Conservation (phyloP, 257 asterid genomes). For the Plantago ovata region DNA sequence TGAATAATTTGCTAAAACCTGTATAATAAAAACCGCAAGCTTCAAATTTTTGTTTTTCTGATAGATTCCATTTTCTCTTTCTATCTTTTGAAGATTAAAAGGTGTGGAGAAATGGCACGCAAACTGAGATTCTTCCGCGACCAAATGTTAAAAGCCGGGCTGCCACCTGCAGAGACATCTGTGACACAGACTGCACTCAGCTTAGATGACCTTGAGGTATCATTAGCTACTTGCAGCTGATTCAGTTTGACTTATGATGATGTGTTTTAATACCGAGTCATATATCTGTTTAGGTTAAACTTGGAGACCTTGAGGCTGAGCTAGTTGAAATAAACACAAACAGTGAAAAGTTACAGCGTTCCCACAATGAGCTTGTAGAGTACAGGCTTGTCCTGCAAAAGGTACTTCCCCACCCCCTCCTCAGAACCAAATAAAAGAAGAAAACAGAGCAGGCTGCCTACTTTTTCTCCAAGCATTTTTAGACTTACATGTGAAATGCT, state of each 20-base stretch:
- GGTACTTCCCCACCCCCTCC: conserved; percentile 28
- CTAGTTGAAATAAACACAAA: conserved; percentile 60
- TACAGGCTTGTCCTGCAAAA: conserved; percentile 58
- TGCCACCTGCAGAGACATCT: conserved; percentile 46
- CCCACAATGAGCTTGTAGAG: conserved; percentile 55
- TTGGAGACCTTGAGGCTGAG: conserved; percentile 63
- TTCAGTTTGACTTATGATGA: conserved; percentile 6
- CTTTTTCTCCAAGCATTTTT: conserved; percentile 3
- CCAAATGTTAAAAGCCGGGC: conserved; percentile 87
- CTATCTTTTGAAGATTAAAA: conserved; percentile 56
- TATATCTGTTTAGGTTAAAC: conserved; percentile 37
- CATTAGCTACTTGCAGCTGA: conserved; percentile 13
- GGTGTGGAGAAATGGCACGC: conserved; percentile 99
- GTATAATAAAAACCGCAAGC: not conserved
- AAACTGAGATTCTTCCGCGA: conserved; percentile 83
- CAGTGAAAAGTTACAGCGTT: conserved; percentile 55
- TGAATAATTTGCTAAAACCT: not conserved
- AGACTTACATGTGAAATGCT: conserved; percentile 16
- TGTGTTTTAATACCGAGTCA: conserved; percentile 14
- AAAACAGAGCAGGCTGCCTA: not conserved
- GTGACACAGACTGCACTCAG: conserved; percentile 39
- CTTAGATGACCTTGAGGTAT: conserved; percentile 90
- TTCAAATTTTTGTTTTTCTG: not conserved
- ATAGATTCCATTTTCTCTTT: conserved; percentile 15
- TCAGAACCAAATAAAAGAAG: too few species aligned